Base-by-base conservation (phyloP, 176 grass and related monocot genomes). In the bread wheat (Triticum aestivum) region DNA sequence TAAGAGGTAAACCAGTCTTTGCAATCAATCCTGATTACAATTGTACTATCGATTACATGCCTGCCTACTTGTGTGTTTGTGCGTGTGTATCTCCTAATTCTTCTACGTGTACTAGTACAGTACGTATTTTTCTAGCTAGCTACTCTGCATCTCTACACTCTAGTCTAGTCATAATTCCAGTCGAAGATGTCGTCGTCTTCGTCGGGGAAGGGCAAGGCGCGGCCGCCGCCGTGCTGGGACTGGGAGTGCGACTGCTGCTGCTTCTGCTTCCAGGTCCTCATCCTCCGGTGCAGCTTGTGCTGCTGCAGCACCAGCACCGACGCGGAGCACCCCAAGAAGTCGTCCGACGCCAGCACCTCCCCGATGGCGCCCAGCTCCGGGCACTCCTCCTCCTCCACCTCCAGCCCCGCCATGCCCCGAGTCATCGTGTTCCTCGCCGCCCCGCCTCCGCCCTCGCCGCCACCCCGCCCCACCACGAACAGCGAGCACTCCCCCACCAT, bases 311-410 rank as follows among this genome's bases (percentile, higher is more conserved):
- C 86, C 13, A 93, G 77, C 20, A 96, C 91, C 2, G 94, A 96
- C 29, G 84, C 84, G 9, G 77, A 87, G 30, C 73, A 87, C 14
- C 73, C 89, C 37, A 69, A 75, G 61, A 96, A 77, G 52, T 96
- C 94, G 17, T 93, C 86, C 4, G 94, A 96, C 69, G 94, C 89
- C 52, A 96, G 34, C 20, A 96, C 71, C 90, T 96, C 91, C 4
- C 94, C 94, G 3, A 96, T 20, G 32, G 86, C 85, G 1, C 94
- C 94, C 24, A 96, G 84, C 91, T 96, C 91, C 1, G 87, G 84
- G 65, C 87, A 93, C 23, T 93, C 94, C 39, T 93, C 91, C 33
- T 93, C 82, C 44, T 45, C 84, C 45, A 49, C 45, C 45, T 49
- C 45, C 87, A 82, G 87, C 15, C 85, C 87, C 2, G 84, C 89